These are phyloP conservation scores for Rhodamnia argentea DNA, from an alignment of 345 rosid genomes.

Conservation along the genomic window DNA sequence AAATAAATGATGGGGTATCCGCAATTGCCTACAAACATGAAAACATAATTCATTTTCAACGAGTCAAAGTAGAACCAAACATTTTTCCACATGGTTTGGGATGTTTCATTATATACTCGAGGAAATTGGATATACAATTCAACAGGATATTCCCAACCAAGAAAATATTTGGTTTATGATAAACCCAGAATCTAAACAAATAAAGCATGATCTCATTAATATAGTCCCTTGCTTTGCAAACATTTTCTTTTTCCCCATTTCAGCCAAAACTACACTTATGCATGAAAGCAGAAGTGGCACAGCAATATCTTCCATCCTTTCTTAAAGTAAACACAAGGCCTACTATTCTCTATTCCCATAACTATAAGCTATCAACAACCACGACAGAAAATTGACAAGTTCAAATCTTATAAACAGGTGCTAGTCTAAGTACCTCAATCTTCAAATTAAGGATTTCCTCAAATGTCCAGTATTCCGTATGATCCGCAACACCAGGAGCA, in stretches of 20 bases:
- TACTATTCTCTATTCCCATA: background rate
- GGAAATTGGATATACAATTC: background rate
- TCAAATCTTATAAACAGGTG: background rate
- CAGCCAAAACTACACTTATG: background rate
- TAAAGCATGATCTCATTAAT: background rate
- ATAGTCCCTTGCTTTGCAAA: background rate
- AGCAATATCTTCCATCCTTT: background rate
- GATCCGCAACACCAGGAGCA: constrained; percentile 98
- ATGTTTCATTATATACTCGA: background rate
- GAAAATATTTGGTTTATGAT: background rate
- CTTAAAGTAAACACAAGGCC: background rate
- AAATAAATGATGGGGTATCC: constrained; percentile 95
- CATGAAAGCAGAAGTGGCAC: background rate
- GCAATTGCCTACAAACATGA: constrained; percentile 66
- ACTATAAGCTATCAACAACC: background rate
- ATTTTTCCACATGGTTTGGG: background rate
- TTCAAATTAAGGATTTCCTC: constrained; percentile 88
- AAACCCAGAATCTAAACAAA: background rate
- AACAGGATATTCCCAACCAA: background rate
- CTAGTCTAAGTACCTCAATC: constrained; percentile 59
- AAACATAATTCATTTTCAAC: background rate
- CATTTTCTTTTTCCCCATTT: background rate
- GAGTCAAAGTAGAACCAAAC: background rate
- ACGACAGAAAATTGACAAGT: background rate
- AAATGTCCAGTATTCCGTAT: constrained; percentile 96